Evolutionary conservation across 164 flowering plant genomes (phyloP), one percentile per base, ranked within the genome.

Genomic region (Annona squamosa): DNA sequence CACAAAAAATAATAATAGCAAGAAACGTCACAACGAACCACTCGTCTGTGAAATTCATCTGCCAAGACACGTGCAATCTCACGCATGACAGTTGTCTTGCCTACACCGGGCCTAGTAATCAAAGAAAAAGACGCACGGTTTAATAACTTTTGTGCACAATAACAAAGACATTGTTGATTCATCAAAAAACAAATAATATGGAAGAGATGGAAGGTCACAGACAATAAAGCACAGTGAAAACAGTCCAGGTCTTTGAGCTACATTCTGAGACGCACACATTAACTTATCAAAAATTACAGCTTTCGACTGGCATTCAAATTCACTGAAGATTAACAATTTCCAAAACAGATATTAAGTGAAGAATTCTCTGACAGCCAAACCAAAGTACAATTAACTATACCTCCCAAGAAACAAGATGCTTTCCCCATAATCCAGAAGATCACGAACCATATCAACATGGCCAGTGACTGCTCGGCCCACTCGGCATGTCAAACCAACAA

Each of bases 401-500:
- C 89, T 84, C 75, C 94, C 92, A 65, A 90, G 82, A 82, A 90
- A 88, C 81, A 90, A 79, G 81, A 90, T 89, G 87, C 90, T 85
- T 68, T 86, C 86, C 41, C 86, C 85, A 76, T 77, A 87, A 42
- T 85, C 87, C 77, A 89, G 87, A 68, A 90, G 82, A 80, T 89
- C 95, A 70, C 75, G 80, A 70, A 89, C 86, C 90, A 89, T 90
- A 74, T 86, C 90, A 74, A 87, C 78, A 57, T 86, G 86, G 65
- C 92, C 95, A 65, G 82, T 83, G 52, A 88, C 83, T 44, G 91
- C 88, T 78, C 95, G 81, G 37, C 95, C 95, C 73, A 88, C 85
- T 76, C 95, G 79, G 79, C 92, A 90, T 69, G 91, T 90, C 80
- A 90, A 79, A 26, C 95, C 95, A 79, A 89, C 86, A 69, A 90